Base-by-base conservation (phyloP, 257 asterid genomes). In the Striga asiatica region DNA sequence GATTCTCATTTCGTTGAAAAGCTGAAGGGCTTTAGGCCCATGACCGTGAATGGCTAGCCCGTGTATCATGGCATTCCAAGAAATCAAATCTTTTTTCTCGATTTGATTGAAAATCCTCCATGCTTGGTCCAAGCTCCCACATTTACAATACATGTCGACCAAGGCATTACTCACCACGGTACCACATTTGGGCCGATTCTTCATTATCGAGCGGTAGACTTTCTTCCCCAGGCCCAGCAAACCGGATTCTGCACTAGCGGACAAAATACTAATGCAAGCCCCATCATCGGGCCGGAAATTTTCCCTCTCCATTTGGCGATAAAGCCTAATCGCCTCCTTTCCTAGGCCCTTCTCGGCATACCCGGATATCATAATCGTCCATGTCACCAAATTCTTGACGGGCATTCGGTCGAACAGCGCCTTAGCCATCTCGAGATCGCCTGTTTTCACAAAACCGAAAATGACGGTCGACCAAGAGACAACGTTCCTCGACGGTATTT, bases 31-130 rank as follows among this genome's bases (percentile, higher is more conserved):
- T 62, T 80, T 75, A 51, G 29, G 31, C 13, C 83, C 94, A 46
- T 64, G 67, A 25, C 97, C 95, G 59, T 82, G 88, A 68, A 77
- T 67, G 25, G 85, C 94, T 27, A 79, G 58, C 43, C 88, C 95
- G 23, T 82, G 89, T 62, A 89, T 85, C 95, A 85, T 81, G 16
- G 80, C 75, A 64, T 82, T 85, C 94, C 97, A 89, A 6, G 95
- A 72, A 13, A 79, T 76, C n/a, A 84, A 29, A 64, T 89, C 88
- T 68, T 75, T 81, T 13, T 67, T 65, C 39, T 52, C 32, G 71
- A 73, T 76, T 38, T 46, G 72, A 13, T 81, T 57, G 37, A 89
- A 85, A 38, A 73, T 50, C 23, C 41, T 42, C 71, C 73, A 72
- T 2, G 95, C 93, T 55, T 60, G 58, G 39, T 68, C 70, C 78